phyloP scores from a whole-genome alignment of 352 stramenopile species.

The Phytophthora cajani region DNA sequence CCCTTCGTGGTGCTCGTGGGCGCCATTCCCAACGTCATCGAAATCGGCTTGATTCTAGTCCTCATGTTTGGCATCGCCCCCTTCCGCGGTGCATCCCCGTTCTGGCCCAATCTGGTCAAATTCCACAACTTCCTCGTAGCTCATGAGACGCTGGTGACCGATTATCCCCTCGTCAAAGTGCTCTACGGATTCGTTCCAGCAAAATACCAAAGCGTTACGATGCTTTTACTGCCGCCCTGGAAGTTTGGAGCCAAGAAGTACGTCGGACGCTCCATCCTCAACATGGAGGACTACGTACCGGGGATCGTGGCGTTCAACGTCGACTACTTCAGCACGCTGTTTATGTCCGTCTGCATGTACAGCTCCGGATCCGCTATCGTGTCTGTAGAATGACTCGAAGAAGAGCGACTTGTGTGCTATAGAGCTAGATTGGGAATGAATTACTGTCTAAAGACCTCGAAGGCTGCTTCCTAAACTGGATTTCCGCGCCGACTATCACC shows the following conservation, averaged over 20 bases:
- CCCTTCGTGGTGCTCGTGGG: neutral
- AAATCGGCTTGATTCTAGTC: neutral
- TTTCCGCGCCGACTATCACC: too few species aligned
- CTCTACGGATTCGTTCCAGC: constrained; percentile 10
- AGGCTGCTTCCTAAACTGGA: too few species aligned
- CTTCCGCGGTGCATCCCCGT: constrained; percentile 5
- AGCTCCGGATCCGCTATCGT: constrained; percentile 12
- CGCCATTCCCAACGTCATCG: neutral
- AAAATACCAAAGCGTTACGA: constrained; percentile 8
- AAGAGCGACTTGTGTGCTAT: too few species aligned
- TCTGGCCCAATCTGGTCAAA: neutral
- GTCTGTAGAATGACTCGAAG: neutral
- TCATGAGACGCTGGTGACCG: neutral
- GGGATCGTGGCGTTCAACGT: too few species aligned
- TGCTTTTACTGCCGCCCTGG: constrained; percentile 10
- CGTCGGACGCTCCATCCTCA: too few species aligned
- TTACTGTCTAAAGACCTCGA: too few species aligned
- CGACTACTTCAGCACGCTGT: neutral
- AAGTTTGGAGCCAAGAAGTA: neutral
- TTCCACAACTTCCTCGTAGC: neutral
- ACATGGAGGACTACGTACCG: too few species aligned
- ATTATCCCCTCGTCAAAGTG: constrained; percentile 11
- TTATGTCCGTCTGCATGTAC: neutral
- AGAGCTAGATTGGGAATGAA: too few species aligned
- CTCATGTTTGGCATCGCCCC: constrained; percentile 1